Conservation (phyloP, 1,284 basidiomycete species). For the Rhodofomes roseus region DNA sequence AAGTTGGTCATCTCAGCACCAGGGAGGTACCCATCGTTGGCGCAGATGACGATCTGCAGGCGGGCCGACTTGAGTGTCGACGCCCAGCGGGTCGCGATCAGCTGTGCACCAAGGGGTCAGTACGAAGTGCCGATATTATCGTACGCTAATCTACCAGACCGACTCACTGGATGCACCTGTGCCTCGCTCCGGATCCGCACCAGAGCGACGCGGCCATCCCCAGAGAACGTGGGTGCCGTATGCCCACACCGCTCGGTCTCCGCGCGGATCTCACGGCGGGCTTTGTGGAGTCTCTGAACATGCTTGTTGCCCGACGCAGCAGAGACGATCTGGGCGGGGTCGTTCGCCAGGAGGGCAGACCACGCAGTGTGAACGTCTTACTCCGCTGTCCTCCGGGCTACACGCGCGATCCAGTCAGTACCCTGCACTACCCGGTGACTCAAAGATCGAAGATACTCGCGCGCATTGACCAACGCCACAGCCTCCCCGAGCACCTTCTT, state of each 20-base stretch:
- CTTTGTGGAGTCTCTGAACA: conserved; percentile 19
- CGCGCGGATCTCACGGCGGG: conserved; percentile 22
- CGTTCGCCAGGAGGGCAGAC: conserved; percentile 19
- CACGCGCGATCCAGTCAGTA: not conserved
- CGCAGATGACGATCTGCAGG: conserved; percentile 31
- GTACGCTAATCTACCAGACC: not conserved
- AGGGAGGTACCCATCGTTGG: conserved; percentile 27
- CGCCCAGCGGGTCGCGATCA: conserved; percentile 32
- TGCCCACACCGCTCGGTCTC: conserved; percentile 27
- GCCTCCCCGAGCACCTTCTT: conserved; percentile 29
- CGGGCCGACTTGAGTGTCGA: conserved; percentile 27
- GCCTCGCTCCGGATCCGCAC: conserved; percentile 27
- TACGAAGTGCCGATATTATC: not conserved
- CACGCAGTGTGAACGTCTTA: conserved; percentile 25
- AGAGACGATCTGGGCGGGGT: conserved; percentile 13
- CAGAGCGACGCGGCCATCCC: conserved; percentile 30
- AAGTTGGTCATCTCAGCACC: conserved; percentile 26
- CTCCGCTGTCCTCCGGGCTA: conserved; percentile 21
- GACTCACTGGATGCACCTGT: conserved; percentile 29
- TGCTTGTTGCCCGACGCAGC: conserved; percentile 1
- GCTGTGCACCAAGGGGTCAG: not conserved
- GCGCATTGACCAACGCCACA: conserved; percentile 31
- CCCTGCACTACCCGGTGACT: not conserved
- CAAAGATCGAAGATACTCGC: conserved; percentile 11
- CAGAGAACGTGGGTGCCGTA: conserved; percentile 25